Evolutionary conservation across 2,329 filamentous ascomycete genomes (phyloP).

Genomic region (Venturia aucupariae): DNA sequence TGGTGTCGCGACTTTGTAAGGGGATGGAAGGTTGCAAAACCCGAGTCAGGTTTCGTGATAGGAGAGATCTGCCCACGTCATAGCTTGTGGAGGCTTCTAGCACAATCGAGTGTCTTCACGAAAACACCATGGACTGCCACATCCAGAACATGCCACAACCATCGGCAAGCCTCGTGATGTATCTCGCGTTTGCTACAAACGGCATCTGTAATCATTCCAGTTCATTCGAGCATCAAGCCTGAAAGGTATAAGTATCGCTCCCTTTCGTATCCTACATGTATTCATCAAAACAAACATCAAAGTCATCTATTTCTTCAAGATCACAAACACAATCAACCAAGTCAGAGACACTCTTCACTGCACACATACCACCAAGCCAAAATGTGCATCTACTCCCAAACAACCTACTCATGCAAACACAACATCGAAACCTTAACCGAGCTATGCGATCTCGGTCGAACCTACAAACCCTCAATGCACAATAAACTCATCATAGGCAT

Average conservation of each 20-base stretch:
- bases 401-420: constrained; percentile 9
- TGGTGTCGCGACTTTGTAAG: background rate
- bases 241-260: background rate
- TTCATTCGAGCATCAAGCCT: background rate
- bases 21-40: background rate
- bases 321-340: background rate
- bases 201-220: background rate
- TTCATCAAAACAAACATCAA: background rate
- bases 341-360: background rate
- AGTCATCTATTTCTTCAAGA: background rate
- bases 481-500: constrained; percentile 10
- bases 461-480: constrained; percentile 10
- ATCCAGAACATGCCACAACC: constrained; percentile 2
- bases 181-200: background rate
- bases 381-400: constrained; percentile 12
- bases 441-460: constrained; percentile 1
- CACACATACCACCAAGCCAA: background rate
- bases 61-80: background rate
- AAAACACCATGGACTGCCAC: background rate
- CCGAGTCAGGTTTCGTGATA: background rate
- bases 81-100: background rate
- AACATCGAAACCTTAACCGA: constrained; percentile 6
- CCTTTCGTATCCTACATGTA: background rate
- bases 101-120: background rate
- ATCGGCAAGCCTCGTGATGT: background rate